Evolutionary conservation across 106 monocot species (phyloP).

Genomic region (Chionographis japonica): DNA sequence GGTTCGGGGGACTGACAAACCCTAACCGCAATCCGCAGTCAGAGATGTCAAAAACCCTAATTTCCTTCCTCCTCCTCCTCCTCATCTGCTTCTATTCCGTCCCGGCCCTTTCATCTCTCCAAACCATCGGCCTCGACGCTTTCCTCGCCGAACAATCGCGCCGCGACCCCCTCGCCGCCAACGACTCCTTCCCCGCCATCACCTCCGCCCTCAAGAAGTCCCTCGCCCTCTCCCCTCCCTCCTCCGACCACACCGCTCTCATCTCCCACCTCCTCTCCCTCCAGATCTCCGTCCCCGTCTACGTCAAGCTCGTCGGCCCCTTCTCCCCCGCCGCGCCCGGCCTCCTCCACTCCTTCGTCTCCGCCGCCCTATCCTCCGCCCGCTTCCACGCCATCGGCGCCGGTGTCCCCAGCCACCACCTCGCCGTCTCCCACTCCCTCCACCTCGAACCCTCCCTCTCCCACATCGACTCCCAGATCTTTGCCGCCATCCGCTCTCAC

Average conservation of each 20-base stretch:
- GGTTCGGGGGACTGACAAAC: constrained; percentile 29
- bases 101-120: neutral
- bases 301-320: constrained; percentile 67
- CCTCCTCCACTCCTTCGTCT: constrained; percentile 41
- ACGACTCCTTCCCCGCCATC: constrained; percentile 55
- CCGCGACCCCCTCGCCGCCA: constrained; percentile 34
- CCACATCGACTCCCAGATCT: constrained; percentile 26
- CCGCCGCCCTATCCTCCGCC: constrained; percentile 37
- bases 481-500: constrained; percentile 44
- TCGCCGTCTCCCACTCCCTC: constrained; percentile 64
- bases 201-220: constrained; percentile 33
- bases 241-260: constrained; percentile 8
- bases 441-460: constrained; percentile 42
- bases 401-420: constrained; percentile 29
- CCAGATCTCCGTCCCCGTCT: constrained; percentile 59
- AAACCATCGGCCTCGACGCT: constrained; percentile 41
- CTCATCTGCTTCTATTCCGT: constrained; percentile 13
- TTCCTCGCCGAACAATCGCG: constrained; percentile 46
- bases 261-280: constrained; percentile 27
- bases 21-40: neutral
- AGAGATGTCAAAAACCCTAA: constrained; percentile 12
- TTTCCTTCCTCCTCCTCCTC: neutral
- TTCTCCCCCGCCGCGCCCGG: constrained; percentile 42
- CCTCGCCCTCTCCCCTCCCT: constrained; percentile 20
- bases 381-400: constrained; percentile 45